These are phyloP conservation scores for Roridomyces roridus DNA, from an alignment of 768 basidiomycete genomes.

Conservation along the genomic window DNA sequence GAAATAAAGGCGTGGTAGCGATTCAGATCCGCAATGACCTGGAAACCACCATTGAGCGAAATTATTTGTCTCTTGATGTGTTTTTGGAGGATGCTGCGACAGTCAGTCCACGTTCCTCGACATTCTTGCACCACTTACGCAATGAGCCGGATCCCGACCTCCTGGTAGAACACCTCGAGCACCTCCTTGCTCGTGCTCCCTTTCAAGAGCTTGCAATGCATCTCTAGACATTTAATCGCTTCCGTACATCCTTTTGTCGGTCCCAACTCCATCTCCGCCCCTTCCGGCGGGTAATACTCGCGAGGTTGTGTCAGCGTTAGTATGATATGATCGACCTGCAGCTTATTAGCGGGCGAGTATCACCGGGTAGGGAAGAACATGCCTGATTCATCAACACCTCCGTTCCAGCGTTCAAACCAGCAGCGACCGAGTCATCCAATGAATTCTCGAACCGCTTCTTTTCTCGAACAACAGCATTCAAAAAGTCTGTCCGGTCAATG, in stretches of 20 bases:
- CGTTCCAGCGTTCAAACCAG: slow-evolving; percentile 93
- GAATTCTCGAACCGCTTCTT: slow-evolving; percentile 96
- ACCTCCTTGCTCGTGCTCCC: slow-evolving; percentile 97
- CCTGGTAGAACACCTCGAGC: slow-evolving; percentile 96
- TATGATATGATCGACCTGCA: slow-evolving; percentile 92
- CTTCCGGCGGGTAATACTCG: slow-evolving; percentile 91
- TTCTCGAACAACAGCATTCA: slow-evolving; percentile 92
- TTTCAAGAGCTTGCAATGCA: slow-evolving; percentile 89
- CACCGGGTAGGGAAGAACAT: slow-evolving; percentile 21
- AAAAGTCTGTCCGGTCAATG: slow-evolving; percentile 92
- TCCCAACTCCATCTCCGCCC: slow-evolving; percentile 77
- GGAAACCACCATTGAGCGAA: slow-evolving; percentile 91
- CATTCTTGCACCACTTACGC: slow-evolving; percentile 58
- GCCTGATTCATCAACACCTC: slow-evolving; percentile 96
- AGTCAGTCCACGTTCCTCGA: not conserved
- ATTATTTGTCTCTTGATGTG: slow-evolving; percentile 98
- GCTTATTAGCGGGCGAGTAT: too few species aligned
- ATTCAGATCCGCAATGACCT: slow-evolving; percentile 95
- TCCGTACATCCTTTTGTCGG: slow-evolving; percentile 90
- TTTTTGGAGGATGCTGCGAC: slow-evolving; percentile 84
- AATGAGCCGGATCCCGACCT: slow-evolving; percentile 90
- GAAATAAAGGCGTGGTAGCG: slow-evolving; percentile 90
- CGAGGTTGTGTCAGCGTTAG: slow-evolving; percentile 79
- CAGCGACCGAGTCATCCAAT: slow-evolving; percentile 92
- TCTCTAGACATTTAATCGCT: slow-evolving; percentile 86